These are phyloP conservation scores for Stagonosporopsis chrysanthemi DNA, from an alignment of 2,329 filamentous ascomycete genomes.

Conservation along the genomic window DNA sequence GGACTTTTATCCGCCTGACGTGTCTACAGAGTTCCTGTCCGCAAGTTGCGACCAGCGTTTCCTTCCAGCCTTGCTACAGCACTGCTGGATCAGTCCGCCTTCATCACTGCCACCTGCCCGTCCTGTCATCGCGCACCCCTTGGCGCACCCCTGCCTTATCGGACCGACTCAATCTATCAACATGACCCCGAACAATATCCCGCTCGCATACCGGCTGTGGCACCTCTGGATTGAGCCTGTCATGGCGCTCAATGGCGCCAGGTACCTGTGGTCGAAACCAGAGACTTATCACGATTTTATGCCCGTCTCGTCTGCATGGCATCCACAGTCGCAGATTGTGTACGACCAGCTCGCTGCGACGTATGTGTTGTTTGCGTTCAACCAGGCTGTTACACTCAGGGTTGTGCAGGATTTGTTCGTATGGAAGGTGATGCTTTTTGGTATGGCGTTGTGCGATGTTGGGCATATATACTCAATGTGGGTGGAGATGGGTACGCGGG, in stretches of 20 bases:
- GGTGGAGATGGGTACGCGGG: constrained; percentile 40
- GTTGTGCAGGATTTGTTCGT: constrained; percentile 71
- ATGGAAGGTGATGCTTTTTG: constrained; percentile 72
- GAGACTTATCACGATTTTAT: constrained; percentile 68
- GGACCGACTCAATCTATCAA: background rate
- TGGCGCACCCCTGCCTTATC: background rate
- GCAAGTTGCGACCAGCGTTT: background rate
- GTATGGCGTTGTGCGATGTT: constrained; percentile 74
- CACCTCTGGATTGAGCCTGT: constrained; percentile 75
- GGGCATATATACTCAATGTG: constrained; percentile 67
- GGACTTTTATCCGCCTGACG: background rate
- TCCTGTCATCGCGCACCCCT: background rate
- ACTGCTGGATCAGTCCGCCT: background rate
- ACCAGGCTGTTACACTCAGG: constrained; percentile 77
- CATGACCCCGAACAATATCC: constrained; percentile 50
- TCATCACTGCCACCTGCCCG: background rate
- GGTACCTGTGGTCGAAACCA: constrained; percentile 59
- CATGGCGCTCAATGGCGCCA: constrained; percentile 60
- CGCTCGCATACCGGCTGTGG: constrained; percentile 70
- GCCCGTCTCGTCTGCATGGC: constrained; percentile 58
- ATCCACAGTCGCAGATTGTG: constrained; percentile 58
- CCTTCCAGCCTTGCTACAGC: background rate
- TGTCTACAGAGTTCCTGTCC: background rate
- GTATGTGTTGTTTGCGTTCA: constrained; percentile 78
- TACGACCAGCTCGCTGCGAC: constrained; percentile 78